Evolutionary conservation across 2,329 filamentous ascomycete genomes (phyloP).

Genomic region (Scortechinia acanthostroma): DNA sequence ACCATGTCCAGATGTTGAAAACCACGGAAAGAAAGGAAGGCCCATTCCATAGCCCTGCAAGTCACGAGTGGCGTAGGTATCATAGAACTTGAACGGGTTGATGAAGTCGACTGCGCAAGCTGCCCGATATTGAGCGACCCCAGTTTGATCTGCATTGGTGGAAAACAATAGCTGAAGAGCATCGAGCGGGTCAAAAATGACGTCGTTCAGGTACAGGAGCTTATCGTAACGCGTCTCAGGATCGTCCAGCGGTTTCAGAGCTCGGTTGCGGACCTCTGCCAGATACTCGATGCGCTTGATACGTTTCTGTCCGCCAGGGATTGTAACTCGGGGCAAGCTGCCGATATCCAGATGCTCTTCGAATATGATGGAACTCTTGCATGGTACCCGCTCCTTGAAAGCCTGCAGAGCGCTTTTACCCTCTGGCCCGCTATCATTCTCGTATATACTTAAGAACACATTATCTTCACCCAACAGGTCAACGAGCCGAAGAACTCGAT

Average conservation of each 20-base stretch:
- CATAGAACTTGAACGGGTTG: slow-evolving; percentile 63
- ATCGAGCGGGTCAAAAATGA: slow-evolving; percentile 41
- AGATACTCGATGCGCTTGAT: slow-evolving; percentile 70
- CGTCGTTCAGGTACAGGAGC: slow-evolving; percentile 63
- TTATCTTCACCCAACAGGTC: slow-evolving; percentile 61
- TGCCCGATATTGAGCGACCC: slow-evolving; percentile 51
- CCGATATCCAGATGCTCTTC: slow-evolving; percentile 49
- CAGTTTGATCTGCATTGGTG: slow-evolving; percentile 43
- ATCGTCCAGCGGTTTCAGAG: slow-evolving; percentile 52
- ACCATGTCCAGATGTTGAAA: slow-evolving; percentile 41
- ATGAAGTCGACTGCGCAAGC: slow-evolving; percentile 69
- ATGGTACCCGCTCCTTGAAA: slow-evolving; percentile 37
- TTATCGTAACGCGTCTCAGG: slow-evolving; percentile 38
- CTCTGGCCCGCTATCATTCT: slow-evolving; percentile 56
- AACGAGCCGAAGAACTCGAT: slow-evolving; percentile 50
- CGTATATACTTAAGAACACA: slow-evolving; percentile 68
- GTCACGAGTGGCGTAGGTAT: slow-evolving; percentile 68
- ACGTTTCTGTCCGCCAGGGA: slow-evolving; percentile 55
- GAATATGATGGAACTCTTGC: slow-evolving; percentile 42
- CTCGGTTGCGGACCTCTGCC: slow-evolving; percentile 66
- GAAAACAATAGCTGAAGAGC: slow-evolving; percentile 52
- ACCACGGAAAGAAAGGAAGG: slow-evolving; percentile 63
- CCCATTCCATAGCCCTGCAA: slow-evolving; percentile 54
- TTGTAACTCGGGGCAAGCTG: slow-evolving; percentile 47
- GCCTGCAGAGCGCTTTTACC: slow-evolving; percentile 43